Evolutionary conservation across 2,329 filamentous ascomycete species (phyloP).

Genomic region (Clathrospora elynae): DNA sequence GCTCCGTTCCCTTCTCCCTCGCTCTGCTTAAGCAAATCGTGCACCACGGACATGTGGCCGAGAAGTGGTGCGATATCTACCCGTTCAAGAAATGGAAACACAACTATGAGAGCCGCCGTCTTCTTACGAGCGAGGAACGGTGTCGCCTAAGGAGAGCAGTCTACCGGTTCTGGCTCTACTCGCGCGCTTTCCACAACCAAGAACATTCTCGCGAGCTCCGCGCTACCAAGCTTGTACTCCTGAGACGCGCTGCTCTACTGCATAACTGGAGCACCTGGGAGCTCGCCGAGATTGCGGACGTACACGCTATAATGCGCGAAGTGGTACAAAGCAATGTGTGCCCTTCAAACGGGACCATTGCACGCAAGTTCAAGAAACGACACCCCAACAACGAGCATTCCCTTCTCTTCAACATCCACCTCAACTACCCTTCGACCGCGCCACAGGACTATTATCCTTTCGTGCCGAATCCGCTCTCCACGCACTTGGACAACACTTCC

Average conservation of each 20-base stretch:
- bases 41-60: conserved; percentile 59
- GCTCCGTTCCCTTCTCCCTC: conserved; percentile 59
- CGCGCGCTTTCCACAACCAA: conserved; percentile 62
- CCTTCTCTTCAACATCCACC: conserved; percentile 59
- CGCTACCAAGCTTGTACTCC: conserved; percentile 52
- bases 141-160: conserved; percentile 61
- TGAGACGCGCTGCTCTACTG: conserved; percentile 60
- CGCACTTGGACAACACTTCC: conserved; percentile 46
- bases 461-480: conserved; percentile 35
- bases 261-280: conserved; percentile 64
- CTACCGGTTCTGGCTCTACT: conserved; percentile 66
- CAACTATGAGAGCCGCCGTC: conserved; percentile 61
- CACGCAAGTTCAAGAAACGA: conserved; percentile 63
- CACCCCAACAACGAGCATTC: conserved; percentile 57
- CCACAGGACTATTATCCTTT: conserved; percentile 43
- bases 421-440: conserved; percentile 53
- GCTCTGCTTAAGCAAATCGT: conserved; percentile 62
- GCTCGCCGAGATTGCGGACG: conserved; percentile 64
- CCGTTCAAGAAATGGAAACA: conserved; percentile 67
- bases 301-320: conserved; percentile 61
- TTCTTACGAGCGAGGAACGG: conserved; percentile 57
- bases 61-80: conserved; percentile 65
- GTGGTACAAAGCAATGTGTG: conserved; percentile 64
- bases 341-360: conserved; percentile 65
- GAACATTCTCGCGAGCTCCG: conserved; percentile 58